Evolutionary conservation across 345 rosid genomes (phyloP).

Genomic region (Noccaea caerulescens): DNA sequence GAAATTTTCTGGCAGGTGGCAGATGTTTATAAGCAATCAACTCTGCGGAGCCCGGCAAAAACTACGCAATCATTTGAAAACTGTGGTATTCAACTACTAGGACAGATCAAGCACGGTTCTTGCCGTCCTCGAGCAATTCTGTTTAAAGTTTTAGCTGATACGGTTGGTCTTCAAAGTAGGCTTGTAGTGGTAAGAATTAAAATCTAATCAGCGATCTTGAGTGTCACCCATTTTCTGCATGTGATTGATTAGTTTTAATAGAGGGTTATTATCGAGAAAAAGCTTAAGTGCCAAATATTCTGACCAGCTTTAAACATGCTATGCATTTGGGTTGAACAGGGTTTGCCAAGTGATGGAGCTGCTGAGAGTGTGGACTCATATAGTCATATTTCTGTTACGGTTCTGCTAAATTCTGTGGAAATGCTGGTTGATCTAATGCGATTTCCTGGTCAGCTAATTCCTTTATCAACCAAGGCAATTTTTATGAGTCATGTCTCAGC

Average conservation of each 20-base stretch:
- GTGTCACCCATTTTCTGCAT: slow-evolving; percentile 9
- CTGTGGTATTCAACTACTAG: slow-evolving; percentile 81
- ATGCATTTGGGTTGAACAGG: slow-evolving; percentile 51
- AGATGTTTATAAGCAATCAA: slow-evolving; percentile 83
- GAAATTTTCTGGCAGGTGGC: slow-evolving; percentile 60
- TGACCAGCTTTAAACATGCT: slow-evolving; percentile 20
- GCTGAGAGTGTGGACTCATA: slow-evolving; percentile 75
- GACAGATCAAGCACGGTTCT: slow-evolving; percentile 91
- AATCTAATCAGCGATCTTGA: slow-evolving; percentile 12
- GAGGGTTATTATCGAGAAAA: slow-evolving; percentile 10
- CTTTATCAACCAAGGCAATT: slow-evolving; percentile 78
- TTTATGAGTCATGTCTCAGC: slow-evolving; percentile 87
- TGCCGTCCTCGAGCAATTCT: slow-evolving; percentile 92
- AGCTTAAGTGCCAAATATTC: slow-evolving; percentile 23
- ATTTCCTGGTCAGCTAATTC: slow-evolving; percentile 93
- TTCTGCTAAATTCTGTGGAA: slow-evolving; percentile 81
- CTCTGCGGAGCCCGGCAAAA: slow-evolving; percentile 80
- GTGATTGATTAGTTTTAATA: slow-evolving; percentile 31
- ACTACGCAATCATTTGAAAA: slow-evolving; percentile 66
- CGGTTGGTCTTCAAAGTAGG: slow-evolving; percentile 89
- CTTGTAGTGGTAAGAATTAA: slow-evolving; percentile 85
- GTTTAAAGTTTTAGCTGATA: slow-evolving; percentile 93
- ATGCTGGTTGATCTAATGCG: slow-evolving; percentile 96
- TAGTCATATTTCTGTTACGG: slow-evolving; percentile 89
- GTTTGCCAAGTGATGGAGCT: slow-evolving; percentile 89